Base-by-base conservation (phyloP, 2,329 filamentous ascomycete species). In the Hirsutella rhossiliensis region DNA sequence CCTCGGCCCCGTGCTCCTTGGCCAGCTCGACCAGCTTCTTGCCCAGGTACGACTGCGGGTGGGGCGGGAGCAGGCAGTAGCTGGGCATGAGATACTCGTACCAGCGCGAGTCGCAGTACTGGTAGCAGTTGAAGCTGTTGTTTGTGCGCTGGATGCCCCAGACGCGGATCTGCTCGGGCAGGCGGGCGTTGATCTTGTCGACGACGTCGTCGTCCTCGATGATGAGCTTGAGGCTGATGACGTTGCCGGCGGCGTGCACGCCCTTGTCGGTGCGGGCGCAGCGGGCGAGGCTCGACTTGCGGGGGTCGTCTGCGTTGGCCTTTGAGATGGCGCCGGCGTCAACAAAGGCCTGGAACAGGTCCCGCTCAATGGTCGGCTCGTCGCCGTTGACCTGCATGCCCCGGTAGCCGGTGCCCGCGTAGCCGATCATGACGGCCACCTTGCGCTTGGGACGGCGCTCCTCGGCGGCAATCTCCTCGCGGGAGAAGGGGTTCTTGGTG, bases 241-340 rank as follows among this genome's bases (percentile, higher is more conserved):
- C 82, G 58, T 97, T 97, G 43, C 90, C 92, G 1, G 90, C 90
- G 1, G 90, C 90, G 62, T 97, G 90, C 2, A 97, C 90, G 44
- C 92, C 92, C 70, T 97, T 98, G 67, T 98, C 92, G 0, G 92
- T 98, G 50, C 92, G 77, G 4, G 92, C 92, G 63, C 92, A 98
- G 51, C 92, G 83, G 43, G 95, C 86, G 40, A 98, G 76, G 43
- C 87, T 89, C 2, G 88, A 94, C 65, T 98, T 98, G 64, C 94
- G 94, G 4, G 90, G 92, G 59, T 98, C 92, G 54, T 94, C 82
- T 19, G 92, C 92, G 59, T 98, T 98, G 49, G 87, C 87, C 64
- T 97, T 97, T 41, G 89, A 94, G 48, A 98, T 95, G 34, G 92
- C 89, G 17, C 89, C 86, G 3, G 92, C 89, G 3, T 80, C 79